A percentile compares a stretch with the other conserved stretches of the same genome.
These are phyloP conservation scores for Mucor velutinosus DNA, from an alignment of 371 early-diverging fungal genomes.

Conservation along the genomic window DNA sequence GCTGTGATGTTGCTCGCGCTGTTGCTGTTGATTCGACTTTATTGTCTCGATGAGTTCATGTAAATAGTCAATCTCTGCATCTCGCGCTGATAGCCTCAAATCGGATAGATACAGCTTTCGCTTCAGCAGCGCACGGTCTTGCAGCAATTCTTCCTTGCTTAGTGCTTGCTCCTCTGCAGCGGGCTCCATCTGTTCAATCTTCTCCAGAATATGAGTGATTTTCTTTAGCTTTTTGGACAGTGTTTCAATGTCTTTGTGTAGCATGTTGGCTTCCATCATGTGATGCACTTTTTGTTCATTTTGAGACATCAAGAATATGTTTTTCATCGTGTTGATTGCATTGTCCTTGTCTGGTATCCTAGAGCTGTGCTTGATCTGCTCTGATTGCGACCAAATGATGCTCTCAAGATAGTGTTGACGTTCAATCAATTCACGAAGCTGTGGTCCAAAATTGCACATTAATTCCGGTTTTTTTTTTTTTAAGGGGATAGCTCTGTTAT, in stretches of 20 bases:
- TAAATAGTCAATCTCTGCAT: slow-evolving; percentile 46
- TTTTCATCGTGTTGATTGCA: slow-evolving; percentile 35
- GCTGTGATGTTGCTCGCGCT: slow-evolving; percentile 3
- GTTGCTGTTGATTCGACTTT: slow-evolving; percentile 13
- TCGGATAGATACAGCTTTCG: slow-evolving; percentile 46
- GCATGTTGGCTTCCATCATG: slow-evolving; percentile 24
- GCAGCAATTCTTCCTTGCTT: slow-evolving; percentile 29
- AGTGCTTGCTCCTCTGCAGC: slow-evolving; percentile 24
- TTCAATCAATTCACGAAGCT: slow-evolving; percentile 32
- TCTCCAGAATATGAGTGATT: slow-evolving; percentile 27
- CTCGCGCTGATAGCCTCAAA: slow-evolving; percentile 42
- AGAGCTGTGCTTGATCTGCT: slow-evolving; percentile 28
- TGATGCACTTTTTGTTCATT: slow-evolving; percentile 29
- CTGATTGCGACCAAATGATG: slow-evolving; percentile 34
- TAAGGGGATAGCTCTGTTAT: not conserved
- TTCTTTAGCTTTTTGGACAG: slow-evolving; percentile 28
- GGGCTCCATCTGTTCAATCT: slow-evolving; percentile 36
- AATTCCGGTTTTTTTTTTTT: not conserved
- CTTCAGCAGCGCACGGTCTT: slow-evolving; percentile 30
- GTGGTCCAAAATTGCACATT: not conserved
- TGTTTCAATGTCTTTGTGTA: slow-evolving; percentile 30
- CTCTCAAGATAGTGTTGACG: slow-evolving; percentile 29
- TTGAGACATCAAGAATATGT: slow-evolving; percentile 36
- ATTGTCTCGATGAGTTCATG: slow-evolving; percentile 30
- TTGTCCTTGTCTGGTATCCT: slow-evolving; percentile 10